Conservation (phyloP, 345 rosid species). For the Acer negundo region DNA sequence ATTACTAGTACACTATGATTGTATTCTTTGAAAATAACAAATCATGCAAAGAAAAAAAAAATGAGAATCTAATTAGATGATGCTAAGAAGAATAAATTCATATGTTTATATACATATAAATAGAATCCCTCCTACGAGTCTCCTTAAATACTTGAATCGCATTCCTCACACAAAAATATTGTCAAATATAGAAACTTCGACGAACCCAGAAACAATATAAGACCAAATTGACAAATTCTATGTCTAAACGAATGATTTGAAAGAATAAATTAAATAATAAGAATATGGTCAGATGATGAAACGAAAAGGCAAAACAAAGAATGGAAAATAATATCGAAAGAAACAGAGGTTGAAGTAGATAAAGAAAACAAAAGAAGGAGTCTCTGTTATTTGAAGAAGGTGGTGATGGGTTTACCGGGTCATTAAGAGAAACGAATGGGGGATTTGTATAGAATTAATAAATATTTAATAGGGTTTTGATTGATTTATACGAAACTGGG, state of each 20-base stretch:
- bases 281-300: not conserved
- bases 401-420: not conserved
- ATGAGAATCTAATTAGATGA: not conserved
- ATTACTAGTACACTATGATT: not conserved
- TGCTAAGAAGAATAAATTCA: not conserved
- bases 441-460: not conserved
- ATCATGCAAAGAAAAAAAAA: not conserved
- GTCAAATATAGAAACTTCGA: conserved; percentile 11
- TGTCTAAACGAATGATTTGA: not conserved
- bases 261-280: not conserved
- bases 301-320: not conserved
- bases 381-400: not conserved
- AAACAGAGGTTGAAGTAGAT: not conserved
- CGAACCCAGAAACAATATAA: conserved; percentile 1
- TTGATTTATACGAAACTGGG: not conserved
- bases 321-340: not conserved
- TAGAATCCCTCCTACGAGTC: not conserved
- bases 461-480: not conserved
- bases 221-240: conserved; percentile 24
- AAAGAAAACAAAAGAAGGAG: not conserved
- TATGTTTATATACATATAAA: not conserved
- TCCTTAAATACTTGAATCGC: not conserved
- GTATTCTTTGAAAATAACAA: not conserved
- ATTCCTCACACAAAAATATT: conserved; percentile 10
- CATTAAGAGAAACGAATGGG: not conserved